Conservation (phyloP, 345 rosid genomes). For the Murraya paniculata region DNA sequence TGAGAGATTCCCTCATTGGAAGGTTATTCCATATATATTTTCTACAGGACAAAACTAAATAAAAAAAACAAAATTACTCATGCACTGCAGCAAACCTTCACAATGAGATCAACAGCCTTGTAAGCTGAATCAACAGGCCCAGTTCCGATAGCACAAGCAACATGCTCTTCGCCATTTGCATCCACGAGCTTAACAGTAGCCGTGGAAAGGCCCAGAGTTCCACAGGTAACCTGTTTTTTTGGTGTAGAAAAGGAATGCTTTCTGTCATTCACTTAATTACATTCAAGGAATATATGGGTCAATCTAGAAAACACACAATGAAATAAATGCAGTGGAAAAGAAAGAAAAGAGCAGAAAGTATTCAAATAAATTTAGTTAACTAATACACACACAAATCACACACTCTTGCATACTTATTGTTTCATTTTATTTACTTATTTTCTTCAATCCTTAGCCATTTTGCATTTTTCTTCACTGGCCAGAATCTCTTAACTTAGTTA, state of each 20-base stretch:
- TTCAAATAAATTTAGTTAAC: neutral
- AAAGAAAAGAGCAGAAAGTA: neutral
- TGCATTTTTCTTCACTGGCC: neutral
- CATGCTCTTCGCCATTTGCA: constrained; percentile 63
- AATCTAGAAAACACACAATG: neutral
- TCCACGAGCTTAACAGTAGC: constrained; percentile 82
- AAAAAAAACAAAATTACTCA: neutral
- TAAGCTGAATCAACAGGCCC: constrained; percentile 99
- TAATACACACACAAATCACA: neutral
- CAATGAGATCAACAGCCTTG: constrained; percentile 88
- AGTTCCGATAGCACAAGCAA: constrained; percentile 82
- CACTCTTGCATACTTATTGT: neutral
- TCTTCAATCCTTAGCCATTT: neutral
- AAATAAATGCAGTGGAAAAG: neutral
- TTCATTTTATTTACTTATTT: neutral
- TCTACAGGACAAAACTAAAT: neutral
- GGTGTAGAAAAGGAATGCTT: neutral
- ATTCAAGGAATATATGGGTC: neutral
- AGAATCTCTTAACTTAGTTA: neutral
- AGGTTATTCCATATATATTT: too few relatives aligned
- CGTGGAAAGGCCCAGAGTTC: constrained; percentile 88
- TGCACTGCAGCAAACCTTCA: constrained; percentile 48
- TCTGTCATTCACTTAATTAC: neutral
- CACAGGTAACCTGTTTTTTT: constrained; percentile 74
- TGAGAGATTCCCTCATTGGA: too few relatives aligned